Evolutionary conservation across 148 eudicot genomes (phyloP).

Genomic region (Oxyria digyna): DNA sequence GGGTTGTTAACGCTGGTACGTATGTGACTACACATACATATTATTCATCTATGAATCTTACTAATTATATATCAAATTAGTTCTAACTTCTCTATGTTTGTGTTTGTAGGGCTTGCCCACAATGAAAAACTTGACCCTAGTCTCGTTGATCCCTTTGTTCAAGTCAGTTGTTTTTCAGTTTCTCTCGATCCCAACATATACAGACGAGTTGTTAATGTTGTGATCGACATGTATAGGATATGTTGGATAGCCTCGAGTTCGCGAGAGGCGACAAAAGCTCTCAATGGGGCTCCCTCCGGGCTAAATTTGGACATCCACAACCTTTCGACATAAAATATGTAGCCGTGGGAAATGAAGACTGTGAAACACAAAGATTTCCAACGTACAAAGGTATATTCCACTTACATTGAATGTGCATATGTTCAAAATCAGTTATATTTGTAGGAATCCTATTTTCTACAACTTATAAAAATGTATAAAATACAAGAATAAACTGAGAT

Average conservation of each 20-base stretch:
- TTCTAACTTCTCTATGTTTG: too few relatives aligned
- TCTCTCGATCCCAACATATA: background rate
- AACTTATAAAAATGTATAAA: too few relatives aligned
- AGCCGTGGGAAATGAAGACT: constrained; percentile 69
- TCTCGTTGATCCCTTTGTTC: background rate
- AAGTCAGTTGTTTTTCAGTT: background rate
- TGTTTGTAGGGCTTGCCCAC: too few relatives aligned
- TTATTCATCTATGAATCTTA: too few relatives aligned
- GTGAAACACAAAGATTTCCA: constrained; percentile 9
- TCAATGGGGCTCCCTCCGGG: constrained; percentile 71
- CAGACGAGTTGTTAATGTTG: background rate
- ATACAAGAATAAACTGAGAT: too few relatives aligned
- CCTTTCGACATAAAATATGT: constrained; percentile 67
- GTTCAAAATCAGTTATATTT: too few relatives aligned
- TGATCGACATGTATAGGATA: constrained; percentile 17
- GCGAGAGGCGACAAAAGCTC: constrained; percentile 58
- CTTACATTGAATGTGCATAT: too few relatives aligned
- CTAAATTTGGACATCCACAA: constrained; percentile 52
- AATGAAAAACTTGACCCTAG: background rate
- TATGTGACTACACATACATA: background rate
- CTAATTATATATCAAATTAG: too few relatives aligned
- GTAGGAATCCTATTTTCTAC: too few relatives aligned
- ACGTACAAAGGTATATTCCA: constrained; percentile 37
- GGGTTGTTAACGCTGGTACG: constrained; percentile 59
- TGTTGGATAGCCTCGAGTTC: constrained; percentile 71